These are phyloP conservation scores for Coemansia sp. DNA, from an alignment of 192 early-diverging fungal species.

Conservation along the genomic window DNA sequence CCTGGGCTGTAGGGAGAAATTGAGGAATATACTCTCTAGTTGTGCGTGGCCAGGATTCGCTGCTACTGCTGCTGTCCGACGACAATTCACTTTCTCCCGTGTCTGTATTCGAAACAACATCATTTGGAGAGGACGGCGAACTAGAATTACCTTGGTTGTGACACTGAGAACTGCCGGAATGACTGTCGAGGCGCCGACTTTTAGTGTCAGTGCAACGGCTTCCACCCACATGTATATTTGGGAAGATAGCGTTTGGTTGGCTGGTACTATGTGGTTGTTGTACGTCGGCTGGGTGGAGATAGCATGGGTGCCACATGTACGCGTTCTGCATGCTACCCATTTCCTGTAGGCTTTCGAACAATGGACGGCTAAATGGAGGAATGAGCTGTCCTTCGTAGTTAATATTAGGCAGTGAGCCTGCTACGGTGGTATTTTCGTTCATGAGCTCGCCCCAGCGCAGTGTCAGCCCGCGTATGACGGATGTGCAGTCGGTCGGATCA, in stretches of 20 bases:
- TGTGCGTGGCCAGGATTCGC: conserved; percentile 21
- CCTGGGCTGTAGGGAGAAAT: neutral
- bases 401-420: neutral
- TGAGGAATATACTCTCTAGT: conserved; percentile 27
- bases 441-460: conserved; percentile 17
- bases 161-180: neutral
- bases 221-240: neutral
- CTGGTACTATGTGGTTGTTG: neutral
- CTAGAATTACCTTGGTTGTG: neutral
- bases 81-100: neutral
- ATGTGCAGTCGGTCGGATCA: conserved; percentile 5
- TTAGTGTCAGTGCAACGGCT: neutral
- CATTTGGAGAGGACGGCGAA: neutral
- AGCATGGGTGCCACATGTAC: conserved; percentile 41
- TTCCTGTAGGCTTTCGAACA: conserved; percentile 9
- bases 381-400: neutral
- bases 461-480: conserved; percentile 8
- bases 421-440: neutral
- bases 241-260: neutral
- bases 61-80: neutral
- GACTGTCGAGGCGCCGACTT: neutral
- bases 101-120: neutral
- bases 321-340: neutral
- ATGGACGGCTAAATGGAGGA: neutral
- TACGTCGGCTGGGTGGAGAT: conserved; percentile 8